Percentiles rank a stretch among this genome's conserved stretches.
These are phyloP conservation scores for Phascolomyces articulosus DNA, from an alignment of 371 early-diverging fungal genomes.

Conservation along the genomic window DNA sequence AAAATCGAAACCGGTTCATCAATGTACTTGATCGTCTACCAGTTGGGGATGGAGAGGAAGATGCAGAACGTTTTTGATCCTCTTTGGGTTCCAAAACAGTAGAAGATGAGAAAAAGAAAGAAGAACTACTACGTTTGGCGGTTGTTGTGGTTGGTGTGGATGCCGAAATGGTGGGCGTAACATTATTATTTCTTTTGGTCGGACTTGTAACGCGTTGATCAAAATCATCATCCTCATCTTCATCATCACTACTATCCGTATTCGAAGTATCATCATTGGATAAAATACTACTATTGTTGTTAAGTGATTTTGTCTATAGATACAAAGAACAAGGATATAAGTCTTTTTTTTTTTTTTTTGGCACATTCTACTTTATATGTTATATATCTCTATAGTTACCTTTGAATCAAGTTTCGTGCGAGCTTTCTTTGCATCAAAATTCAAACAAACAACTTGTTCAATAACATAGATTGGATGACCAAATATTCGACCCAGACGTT, in stretches of 20 bases:
- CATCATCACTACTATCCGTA: not conserved
- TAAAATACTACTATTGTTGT: not conserved
- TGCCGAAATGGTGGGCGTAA: not conserved
- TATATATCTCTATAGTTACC: too few relatives aligned
- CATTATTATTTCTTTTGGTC: not conserved
- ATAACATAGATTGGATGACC: slow-evolving; percentile 50
- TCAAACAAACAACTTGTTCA: slow-evolving; percentile 46
- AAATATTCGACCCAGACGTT: slow-evolving; percentile 45
- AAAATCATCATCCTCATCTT: slow-evolving; percentile 1
- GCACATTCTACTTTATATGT: not conserved
- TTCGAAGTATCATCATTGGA: not conserved
- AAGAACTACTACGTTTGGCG: too few relatives aligned
- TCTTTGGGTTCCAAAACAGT: not conserved
- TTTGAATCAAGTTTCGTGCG: slow-evolving; percentile 19
- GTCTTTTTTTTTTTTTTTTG: not conserved
- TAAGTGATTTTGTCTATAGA: not conserved
- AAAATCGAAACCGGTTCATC: slow-evolving; percentile 28
- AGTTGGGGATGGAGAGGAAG: slow-evolving; percentile 15
- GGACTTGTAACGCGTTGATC: not conserved
- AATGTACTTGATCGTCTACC: slow-evolving; percentile 28
- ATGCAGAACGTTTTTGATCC: not conserved
- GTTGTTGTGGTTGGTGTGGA: slow-evolving; percentile 2
- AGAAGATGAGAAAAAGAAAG: not conserved
- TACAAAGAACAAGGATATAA: not conserved
- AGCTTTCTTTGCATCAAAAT: slow-evolving; percentile 37